A percentile compares a stretch with the other conserved stretches of the same genome.
phyloP scores from a whole-genome alignment of 441 rosid genomes.

The Jatropha podagrica region DNA sequence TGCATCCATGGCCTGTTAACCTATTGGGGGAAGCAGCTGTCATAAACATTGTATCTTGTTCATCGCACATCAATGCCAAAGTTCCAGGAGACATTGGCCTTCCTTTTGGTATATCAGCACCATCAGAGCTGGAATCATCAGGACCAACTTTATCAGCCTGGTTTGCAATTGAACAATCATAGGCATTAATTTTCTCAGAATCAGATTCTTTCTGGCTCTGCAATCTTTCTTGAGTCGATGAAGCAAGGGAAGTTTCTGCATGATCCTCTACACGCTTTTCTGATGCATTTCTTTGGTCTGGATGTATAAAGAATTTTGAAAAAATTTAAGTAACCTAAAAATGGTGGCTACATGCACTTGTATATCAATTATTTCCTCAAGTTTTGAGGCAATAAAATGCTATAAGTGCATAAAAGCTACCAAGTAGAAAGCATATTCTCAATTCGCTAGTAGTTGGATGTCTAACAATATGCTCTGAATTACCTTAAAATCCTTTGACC shows the following conservation, averaged over 20 bases:
- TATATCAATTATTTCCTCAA: not conserved
- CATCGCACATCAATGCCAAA: slow-evolving; percentile 97
- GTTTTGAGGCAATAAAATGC: not conserved
- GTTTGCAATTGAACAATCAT: slow-evolving; percentile 55
- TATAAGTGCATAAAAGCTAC: not conserved
- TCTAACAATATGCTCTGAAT: not conserved
- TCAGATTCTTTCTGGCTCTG: slow-evolving; percentile 47
- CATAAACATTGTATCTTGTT: slow-evolving; percentile 65
- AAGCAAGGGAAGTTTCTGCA: slow-evolving; percentile 50
- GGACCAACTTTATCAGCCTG: slow-evolving; percentile 51
- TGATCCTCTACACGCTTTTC: slow-evolving; percentile 54
- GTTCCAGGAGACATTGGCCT: slow-evolving; percentile 98
- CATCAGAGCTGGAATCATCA: slow-evolving; percentile 53
- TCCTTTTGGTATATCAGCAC: slow-evolving; percentile 54
- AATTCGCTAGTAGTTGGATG: not conserved
- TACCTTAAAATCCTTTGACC: not conserved
- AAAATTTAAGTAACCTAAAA: slow-evolving; percentile 10
- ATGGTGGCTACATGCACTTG: not conserved
- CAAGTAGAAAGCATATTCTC: not conserved
- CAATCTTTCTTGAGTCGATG: slow-evolving; percentile 53
- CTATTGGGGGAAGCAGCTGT: slow-evolving; percentile 65
- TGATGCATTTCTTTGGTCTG: slow-evolving; percentile 56
- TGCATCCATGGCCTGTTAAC: slow-evolving; percentile 48
- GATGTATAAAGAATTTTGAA: slow-evolving; percentile 12
- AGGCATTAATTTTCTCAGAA: slow-evolving; percentile 41